These are phyloP conservation scores for Gnomoniopsis sp. DNA, from an alignment of 2,329 filamentous ascomycete species.

Conservation along the genomic window DNA sequence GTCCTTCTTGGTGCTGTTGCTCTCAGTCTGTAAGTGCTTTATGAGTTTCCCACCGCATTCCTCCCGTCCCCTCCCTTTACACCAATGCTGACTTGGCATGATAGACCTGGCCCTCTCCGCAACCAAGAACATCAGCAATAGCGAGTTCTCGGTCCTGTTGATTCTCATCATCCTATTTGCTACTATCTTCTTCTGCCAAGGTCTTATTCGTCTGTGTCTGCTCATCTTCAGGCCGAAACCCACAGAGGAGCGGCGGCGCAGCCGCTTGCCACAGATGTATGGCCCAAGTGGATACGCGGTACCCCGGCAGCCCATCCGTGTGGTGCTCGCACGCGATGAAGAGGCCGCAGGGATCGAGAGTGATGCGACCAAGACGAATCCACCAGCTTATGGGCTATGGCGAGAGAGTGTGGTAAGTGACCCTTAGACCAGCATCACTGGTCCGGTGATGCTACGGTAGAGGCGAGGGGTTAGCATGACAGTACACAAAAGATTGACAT, in stretches of 20 bases:
- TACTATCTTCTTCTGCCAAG: conserved; percentile 78
- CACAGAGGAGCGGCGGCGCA: conserved; percentile 23
- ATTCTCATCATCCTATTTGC: conserved; percentile 73
- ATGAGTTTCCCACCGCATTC: no score
- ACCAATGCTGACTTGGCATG: conserved; percentile 2
- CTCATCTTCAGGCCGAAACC: conserved; percentile 51
- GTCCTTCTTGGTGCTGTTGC: conserved; percentile 53
- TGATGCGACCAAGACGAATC: conserved; percentile 56
- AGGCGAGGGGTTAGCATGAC: background rate
- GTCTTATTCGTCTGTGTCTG: conserved; percentile 70
- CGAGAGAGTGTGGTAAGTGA: conserved; percentile 72
- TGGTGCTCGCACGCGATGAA: conserved; percentile 72
- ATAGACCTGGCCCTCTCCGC: conserved; percentile 73
- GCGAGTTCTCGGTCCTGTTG: conserved; percentile 75
- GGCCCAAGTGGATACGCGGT: conserved; percentile 64
- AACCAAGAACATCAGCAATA: conserved; percentile 58
- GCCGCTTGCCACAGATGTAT: conserved; percentile 38
- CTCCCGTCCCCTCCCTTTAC: background rate
- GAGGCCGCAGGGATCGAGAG: conserved; percentile 58
- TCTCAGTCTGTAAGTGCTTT: conserved; percentile 63
- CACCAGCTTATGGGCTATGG: conserved; percentile 85
- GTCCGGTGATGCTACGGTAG: background rate
- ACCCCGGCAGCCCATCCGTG: conserved; percentile 70
- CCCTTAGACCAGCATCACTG: background rate
- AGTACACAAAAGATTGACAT: background rate